Evolutionary conservation across 2,329 filamentous ascomycete genomes (phyloP).

Genomic region (Aphanoascus verrucosus): DNA sequence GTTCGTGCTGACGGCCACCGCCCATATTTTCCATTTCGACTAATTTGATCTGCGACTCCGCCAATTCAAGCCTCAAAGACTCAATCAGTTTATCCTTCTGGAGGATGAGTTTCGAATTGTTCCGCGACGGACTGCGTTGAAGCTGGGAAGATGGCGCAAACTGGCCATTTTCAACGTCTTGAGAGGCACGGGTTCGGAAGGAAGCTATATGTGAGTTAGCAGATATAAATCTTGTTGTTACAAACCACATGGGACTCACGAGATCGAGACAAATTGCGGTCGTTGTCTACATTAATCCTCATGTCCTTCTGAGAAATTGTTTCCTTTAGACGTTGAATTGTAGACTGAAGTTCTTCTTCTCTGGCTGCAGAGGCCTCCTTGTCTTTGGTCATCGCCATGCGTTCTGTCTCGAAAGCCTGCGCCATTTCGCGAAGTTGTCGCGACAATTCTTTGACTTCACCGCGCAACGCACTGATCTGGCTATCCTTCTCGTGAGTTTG

Average conservation of each 20-base stretch:
- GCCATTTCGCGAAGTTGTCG: constrained; percentile 85
- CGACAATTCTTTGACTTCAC: constrained; percentile 72
- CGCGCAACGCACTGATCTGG: constrained; percentile 66
- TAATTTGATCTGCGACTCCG: constrained; percentile 89
- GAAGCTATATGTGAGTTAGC: constrained; percentile 24
- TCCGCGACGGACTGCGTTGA: constrained; percentile 77
- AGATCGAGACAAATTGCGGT: constrained; percentile 42
- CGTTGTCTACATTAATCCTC: constrained; percentile 41
- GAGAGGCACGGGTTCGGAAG: constrained; percentile 45
- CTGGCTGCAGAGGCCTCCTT: constrained; percentile 76
- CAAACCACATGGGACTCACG: constrained; percentile 32
- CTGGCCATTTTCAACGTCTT: constrained; percentile 59
- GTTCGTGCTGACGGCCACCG: constrained; percentile 72
- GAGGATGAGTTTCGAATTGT: constrained; percentile 77
- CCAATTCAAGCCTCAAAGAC: constrained; percentile 78
- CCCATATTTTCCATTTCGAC: constrained; percentile 90
- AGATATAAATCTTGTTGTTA: not conserved
- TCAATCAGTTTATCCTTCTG: constrained; percentile 98
- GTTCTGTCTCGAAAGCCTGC: constrained; percentile 81
- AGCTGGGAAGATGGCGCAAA: constrained; percentile 80
- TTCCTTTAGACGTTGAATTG: constrained; percentile 88
- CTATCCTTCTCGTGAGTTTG: constrained; percentile 77
- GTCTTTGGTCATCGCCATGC: constrained; percentile 76
- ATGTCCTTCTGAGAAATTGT: constrained; percentile 64
- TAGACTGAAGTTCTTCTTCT: constrained; percentile 81